Percentiles rank a stretch among this genome's conserved stretches.
phyloP scores from a whole-genome alignment of 2,329 filamentous ascomycete species.

The Hypoxylon sp. region DNA sequence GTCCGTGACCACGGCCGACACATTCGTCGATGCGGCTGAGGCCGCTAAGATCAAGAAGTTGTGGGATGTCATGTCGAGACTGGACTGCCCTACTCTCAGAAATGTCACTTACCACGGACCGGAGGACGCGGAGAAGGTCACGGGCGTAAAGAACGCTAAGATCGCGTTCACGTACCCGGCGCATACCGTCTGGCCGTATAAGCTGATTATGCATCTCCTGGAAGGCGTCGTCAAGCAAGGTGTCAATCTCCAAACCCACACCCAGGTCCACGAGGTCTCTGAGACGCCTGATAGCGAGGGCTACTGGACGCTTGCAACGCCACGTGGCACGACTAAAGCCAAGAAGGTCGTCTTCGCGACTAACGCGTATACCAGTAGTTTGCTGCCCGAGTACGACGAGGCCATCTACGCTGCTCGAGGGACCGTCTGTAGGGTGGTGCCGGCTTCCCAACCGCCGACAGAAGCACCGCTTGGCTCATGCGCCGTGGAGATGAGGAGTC shows the following conservation, averaged over 20 bases:
- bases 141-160: slow-evolving; percentile 55
- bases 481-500: slow-evolving; percentile 29
- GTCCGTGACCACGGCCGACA: slow-evolving; percentile 45
- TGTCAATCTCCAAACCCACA: slow-evolving; percentile 52
- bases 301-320: slow-evolving; percentile 66
- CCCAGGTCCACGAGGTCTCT: slow-evolving; percentile 46
- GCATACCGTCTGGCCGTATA: slow-evolving; percentile 51
- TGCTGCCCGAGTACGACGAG: slow-evolving; percentile 71
- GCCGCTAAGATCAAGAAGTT: slow-evolving; percentile 50
- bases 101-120: slow-evolving; percentile 44
- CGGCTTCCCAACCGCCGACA: background rate
- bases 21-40: slow-evolving; percentile 52
- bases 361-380: slow-evolving; percentile 75
- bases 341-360: slow-evolving; percentile 74
- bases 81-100: slow-evolving; percentile 47
- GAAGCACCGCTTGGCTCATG: slow-evolving; percentile 24
- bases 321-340: slow-evolving; percentile 68
- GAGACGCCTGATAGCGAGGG: slow-evolving; percentile 43
- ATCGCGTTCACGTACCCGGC: slow-evolving; percentile 54
- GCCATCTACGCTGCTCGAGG: slow-evolving; percentile 76
- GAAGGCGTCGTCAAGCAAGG: slow-evolving; percentile 37
- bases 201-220: slow-evolving; percentile 51
- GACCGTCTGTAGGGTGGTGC: slow-evolving; percentile 43
- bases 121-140: slow-evolving; percentile 45
- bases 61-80: slow-evolving; percentile 50